These are phyloP conservation scores for Alternaria infectoria DNA, from an alignment of 2,329 filamentous ascomycete species.

Conservation along the genomic window DNA sequence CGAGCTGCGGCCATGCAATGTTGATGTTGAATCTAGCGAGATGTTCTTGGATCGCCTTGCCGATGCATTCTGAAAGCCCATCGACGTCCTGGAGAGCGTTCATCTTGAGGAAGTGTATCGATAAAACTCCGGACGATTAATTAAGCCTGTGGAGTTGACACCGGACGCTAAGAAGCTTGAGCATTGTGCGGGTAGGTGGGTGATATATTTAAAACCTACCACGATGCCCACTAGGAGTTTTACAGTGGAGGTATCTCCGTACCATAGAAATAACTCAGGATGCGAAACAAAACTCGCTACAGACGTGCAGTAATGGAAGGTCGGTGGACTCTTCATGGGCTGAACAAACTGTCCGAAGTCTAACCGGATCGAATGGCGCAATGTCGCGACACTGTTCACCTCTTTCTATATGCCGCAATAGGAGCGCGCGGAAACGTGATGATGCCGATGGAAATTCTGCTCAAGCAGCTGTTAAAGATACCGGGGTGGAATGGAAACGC, in stretches of 20 bases:
- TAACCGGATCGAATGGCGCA: neutral
- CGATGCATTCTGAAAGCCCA: slow-evolving; percentile 39
- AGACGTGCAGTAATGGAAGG: neutral
- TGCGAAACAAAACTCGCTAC: neutral
- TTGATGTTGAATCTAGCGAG: slow-evolving; percentile 31
- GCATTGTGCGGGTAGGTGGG: neutral
- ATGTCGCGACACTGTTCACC: neutral
- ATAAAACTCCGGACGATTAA: neutral
- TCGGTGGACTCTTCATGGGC: neutral
- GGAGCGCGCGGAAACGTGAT: neutral
- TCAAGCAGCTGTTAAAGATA: slow-evolving; percentile 11
- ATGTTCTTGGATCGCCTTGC: slow-evolving; percentile 38
- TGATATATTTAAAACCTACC: neutral
- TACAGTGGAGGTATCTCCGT: neutral
- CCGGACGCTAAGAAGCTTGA: slow-evolving; percentile 4
- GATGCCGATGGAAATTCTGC: slow-evolving; percentile 14
- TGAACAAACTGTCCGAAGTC: neutral
- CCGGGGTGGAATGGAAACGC: neutral
- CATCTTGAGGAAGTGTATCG: slow-evolving; percentile 14
- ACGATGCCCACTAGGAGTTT: neutral
- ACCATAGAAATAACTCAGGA: neutral
- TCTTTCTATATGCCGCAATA: neutral
- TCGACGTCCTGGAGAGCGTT: slow-evolving; percentile 26
- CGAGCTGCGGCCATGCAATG: slow-evolving; percentile 33
- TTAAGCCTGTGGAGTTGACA: neutral